Conservation (phyloP, 140 eudicot genomes). For the Senecio squalidus region DNA sequence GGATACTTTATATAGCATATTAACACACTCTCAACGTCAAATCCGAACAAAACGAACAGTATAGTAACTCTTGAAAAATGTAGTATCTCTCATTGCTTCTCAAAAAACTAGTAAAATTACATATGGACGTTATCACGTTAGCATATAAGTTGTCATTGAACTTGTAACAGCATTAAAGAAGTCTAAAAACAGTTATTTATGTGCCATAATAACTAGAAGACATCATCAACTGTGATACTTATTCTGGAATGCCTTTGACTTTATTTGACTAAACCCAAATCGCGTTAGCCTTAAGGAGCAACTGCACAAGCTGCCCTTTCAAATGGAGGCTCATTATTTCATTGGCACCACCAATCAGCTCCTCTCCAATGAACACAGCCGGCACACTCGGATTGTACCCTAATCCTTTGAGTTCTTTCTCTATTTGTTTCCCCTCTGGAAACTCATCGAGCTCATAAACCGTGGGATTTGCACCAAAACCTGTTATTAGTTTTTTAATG, state of each 20-base stretch:
- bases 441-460: conserved; percentile 44
- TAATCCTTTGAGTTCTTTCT: conserved; percentile 36
- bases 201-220: conserved; percentile 9
- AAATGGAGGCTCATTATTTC: conserved; percentile 48
- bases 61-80: not conserved
- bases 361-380: conserved; percentile 47
- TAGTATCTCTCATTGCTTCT: conserved; percentile 21
- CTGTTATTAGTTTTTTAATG: conserved; percentile 32
- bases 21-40: not conserved
- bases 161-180: not conserved
- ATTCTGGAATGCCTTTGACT: not conserved
- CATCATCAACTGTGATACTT: conserved; percentile 16
- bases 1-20: not conserved
- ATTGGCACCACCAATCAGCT: conserved; percentile 39
- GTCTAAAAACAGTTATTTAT: conserved; percentile 1
- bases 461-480: conserved; percentile 40
- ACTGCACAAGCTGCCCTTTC: conserved; percentile 27
- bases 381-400: conserved; percentile 51
- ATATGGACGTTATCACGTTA: conserved; percentile 15
- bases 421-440: conserved; percentile 44
- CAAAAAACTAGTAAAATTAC: conserved; percentile 18
- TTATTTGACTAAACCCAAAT: conserved; percentile 31
- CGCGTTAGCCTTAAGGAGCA: conserved; percentile 40
- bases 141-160: not conserved
- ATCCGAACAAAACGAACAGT: not conserved